Base-by-base conservation (phyloP, 2,329 filamentous ascomycete genomes). In the Aspergillus quadricinctus region DNA sequence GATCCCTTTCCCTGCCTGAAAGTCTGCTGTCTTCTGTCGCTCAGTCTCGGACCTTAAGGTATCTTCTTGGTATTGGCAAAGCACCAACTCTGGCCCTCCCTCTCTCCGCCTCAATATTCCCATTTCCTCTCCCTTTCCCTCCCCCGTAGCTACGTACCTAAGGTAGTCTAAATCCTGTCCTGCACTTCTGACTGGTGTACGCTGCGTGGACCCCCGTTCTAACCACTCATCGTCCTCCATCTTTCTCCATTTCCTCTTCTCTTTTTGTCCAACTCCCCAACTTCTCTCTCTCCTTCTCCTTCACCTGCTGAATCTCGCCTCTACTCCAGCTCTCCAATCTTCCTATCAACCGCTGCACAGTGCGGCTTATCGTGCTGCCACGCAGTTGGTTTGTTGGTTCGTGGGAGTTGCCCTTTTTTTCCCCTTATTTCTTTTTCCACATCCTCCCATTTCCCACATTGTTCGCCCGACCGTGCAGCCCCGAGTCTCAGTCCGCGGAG, bases 301-400 rank as follows among this genome's bases (percentile, higher is more conserved):
- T 52, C 60, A 48, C 56, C 58, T 55, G 53, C 53, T 53, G 45
- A 52, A 55, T 57, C 46, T 46, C 37, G 50, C 56, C 49, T 55
- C 52, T 57, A 53, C 45, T 41, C 50, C 49, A 48, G 55, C 37
- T 56, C 54, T 54, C 55, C 56, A 58, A 50, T 65, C 56, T 61
- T 60, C 60, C 43, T 46, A 55, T 50, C 52, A 64, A 60, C 59
- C 59, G 58, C 62, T 72, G 64, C 64, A 63, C 54, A 67, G 71
- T 63, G 63, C 67, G 64, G 61, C 64, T 62, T 55, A 50, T 53
- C 62, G 66, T 69, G 68, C 69, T 70, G 64, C 61, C 57, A 61
- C 64, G 64, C 64, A 66, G 61, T 65, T 63, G 64, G 64, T 66
- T 58, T 64, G 61, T 46, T 27, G 43, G 58, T 58, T 55, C 51